Conservation (phyloP, 139 green algal genomes). For the Klebsormidium nitens region DNA sequence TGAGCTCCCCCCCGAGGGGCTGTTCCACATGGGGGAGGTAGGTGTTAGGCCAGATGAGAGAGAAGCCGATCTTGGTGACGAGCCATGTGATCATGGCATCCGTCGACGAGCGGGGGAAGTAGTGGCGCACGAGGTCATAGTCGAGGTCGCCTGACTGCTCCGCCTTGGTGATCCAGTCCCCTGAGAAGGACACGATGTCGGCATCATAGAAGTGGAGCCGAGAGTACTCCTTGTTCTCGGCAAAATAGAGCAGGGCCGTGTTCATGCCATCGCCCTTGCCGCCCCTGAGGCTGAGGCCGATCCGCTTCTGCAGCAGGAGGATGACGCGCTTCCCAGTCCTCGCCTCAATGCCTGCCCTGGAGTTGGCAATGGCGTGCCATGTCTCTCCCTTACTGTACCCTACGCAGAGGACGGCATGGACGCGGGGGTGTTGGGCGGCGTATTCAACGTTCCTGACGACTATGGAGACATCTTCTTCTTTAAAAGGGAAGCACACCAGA, state of each 20-base stretch:
- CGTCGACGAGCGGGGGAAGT: slow-evolving; percentile 31
- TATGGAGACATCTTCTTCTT: slow-evolving; percentile 35
- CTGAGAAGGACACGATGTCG: slow-evolving; percentile 29
- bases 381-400: slow-evolving; percentile 22
- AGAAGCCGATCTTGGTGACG: slow-evolving; percentile 36
- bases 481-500: slow-evolving; percentile 41
- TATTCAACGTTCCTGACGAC: slow-evolving; percentile 22
- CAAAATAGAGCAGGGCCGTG: slow-evolving; percentile 28
- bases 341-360: slow-evolving; percentile 18
- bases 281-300: slow-evolving; percentile 23
- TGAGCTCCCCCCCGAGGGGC: slow-evolving; percentile 29
- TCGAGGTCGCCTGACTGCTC: slow-evolving; percentile 30
- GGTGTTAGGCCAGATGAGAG: slow-evolving; percentile 27
- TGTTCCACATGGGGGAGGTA: slow-evolving; percentile 35
- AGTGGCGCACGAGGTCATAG: slow-evolving; percentile 35
- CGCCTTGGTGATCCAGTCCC: slow-evolving; percentile 31
- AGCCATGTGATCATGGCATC: slow-evolving; percentile 41
- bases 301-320: slow-evolving; percentile 20
- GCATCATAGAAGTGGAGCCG: slow-evolving; percentile 35
- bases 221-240: slow-evolving; percentile 19
- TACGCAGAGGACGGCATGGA: slow-evolving; percentile 20
- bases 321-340: slow-evolving; percentile 8
- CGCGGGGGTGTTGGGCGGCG: slow-evolving; percentile 19
- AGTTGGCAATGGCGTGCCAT: slow-evolving; percentile 32
- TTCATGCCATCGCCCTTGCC: slow-evolving; percentile 42